phyloP scores from a whole-genome alignment of 768 basidiomycete genomes.

The Sporobolomyces roseus region DNA sequence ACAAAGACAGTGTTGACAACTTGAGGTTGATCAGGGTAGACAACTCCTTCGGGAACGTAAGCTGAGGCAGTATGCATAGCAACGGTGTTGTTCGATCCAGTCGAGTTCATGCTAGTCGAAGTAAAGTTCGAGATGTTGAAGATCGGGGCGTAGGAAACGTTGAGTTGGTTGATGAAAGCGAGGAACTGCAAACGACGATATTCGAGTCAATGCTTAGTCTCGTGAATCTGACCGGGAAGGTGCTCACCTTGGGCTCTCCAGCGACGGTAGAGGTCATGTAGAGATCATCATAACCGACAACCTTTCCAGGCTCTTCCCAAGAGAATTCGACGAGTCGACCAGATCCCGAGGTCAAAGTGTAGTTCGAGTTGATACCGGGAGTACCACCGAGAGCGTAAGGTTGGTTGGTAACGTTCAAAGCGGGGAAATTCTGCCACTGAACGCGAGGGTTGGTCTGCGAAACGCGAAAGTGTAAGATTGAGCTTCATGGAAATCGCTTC shows the following conservation, averaged over 20 bases:
- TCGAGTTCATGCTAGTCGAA: too few relatives aligned
- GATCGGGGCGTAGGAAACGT: too few relatives aligned
- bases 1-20: constrained; percentile 62
- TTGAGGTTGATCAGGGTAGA: constrained; percentile 53
- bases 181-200: too few relatives aligned
- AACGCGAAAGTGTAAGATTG: constrained; percentile 53
- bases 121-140: too few relatives aligned
- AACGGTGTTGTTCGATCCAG: constrained; percentile 51
- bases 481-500: too few relatives aligned
- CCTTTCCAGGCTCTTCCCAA: constrained; percentile 61
- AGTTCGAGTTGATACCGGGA: constrained; percentile 58
- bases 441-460: constrained; percentile 28
- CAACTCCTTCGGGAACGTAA: constrained; percentile 55
- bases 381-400: constrained; percentile 46
- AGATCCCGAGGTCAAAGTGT: constrained; percentile 55
- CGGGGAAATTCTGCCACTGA: constrained; percentile 58
- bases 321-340: constrained; percentile 54
- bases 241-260: constrained; percentile 52
- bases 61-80: too few relatives aligned
- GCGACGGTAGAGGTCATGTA: constrained; percentile 58
- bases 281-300: constrained; percentile 55
- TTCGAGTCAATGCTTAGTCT: too few relatives aligned
- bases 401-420: constrained; percentile 54
- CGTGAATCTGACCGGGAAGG: too few relatives aligned
- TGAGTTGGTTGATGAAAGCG: constrained; percentile 62